Percentiles rank a stretch among this genome's conserved stretches.
These are phyloP conservation scores for Bremia lactucae DNA, from an alignment of 352 stramenopile genomes.

Conservation along the genomic window DNA sequence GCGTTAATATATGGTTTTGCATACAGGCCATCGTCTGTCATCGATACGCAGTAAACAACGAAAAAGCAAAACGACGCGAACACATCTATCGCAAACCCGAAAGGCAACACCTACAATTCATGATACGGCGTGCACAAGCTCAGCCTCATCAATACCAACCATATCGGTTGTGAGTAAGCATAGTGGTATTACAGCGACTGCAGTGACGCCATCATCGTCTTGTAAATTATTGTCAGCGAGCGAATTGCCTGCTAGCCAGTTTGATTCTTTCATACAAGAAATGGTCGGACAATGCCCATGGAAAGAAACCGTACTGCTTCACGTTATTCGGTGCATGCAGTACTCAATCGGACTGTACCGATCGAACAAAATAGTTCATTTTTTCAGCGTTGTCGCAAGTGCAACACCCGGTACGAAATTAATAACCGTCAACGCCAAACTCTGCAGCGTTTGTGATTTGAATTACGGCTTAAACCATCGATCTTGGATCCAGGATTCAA, in stretches of 20 bases:
- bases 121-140: not conserved
- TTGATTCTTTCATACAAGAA: slow-evolving; percentile 26
- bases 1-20: slow-evolving; percentile 1
- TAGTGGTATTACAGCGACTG: not conserved
- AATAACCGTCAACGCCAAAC: too few relatives aligned
- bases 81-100: slow-evolving; percentile 12
- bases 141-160: not conserved
- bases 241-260: slow-evolving; percentile 9
- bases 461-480: too few relatives aligned
- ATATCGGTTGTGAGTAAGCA: not conserved
- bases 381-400: slow-evolving; percentile 25
- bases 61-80: slow-evolving; percentile 13
- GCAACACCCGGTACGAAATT: slow-evolving; percentile 25
- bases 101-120: slow-evolving; percentile 3
- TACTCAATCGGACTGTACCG: slow-evolving; percentile 30
- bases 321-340: slow-evolving; percentile 29
- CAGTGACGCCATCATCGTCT: not conserved
- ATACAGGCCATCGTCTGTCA: slow-evolving; percentile 10
- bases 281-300: slow-evolving; percentile 25
- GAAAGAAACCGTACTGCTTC: slow-evolving; percentile 22
- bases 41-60: slow-evolving; percentile 16
- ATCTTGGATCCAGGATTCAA: slow-evolving; percentile 16
- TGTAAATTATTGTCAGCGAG: not conserved
- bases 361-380: slow-evolving; percentile 28
- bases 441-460: too few relatives aligned